Percentiles rank a stretch among this genome's conserved stretches.
phyloP scores from a whole-genome alignment of 2,329 filamentous ascomycete species.

The Fusarium decemcellulare region DNA sequence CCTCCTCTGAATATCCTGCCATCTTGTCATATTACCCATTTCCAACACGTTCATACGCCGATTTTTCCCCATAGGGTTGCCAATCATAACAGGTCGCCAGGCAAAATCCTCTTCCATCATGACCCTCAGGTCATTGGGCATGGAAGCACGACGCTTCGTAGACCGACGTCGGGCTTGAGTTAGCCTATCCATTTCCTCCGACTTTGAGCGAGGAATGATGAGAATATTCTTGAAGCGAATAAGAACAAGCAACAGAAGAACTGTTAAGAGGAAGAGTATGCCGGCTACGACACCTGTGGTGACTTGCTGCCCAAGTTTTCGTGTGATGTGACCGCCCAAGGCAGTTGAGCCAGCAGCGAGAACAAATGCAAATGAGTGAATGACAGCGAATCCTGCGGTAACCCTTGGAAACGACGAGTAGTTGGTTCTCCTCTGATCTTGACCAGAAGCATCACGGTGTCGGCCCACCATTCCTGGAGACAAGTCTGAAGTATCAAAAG shows the following conservation, averaged over 20 bases:
- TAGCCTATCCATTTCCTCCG: slow-evolving; percentile 67
- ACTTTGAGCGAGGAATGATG: slow-evolving; percentile 76
- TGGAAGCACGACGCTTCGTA: slow-evolving; percentile 60
- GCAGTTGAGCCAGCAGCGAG: slow-evolving; percentile 78
- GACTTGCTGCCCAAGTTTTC: slow-evolving; percentile 75
- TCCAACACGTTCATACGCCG: slow-evolving; percentile 81
- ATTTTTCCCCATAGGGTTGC: slow-evolving; percentile 78
- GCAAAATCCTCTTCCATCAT: slow-evolving; percentile 67
- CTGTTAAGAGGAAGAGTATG: slow-evolving; percentile 75
- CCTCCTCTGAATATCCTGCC: slow-evolving; percentile 78
- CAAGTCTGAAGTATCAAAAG: slow-evolving; percentile 84
- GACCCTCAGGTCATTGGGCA: slow-evolving; percentile 55
- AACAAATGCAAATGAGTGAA: slow-evolving; percentile 79
- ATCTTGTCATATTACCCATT: slow-evolving; percentile 76
- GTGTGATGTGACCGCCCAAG: slow-evolving; percentile 76
- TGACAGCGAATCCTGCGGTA: slow-evolving; percentile 77
- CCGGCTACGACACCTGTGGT: slow-evolving; percentile 78
- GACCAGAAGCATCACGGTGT: slow-evolving; percentile 58
- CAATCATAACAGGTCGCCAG: slow-evolving; percentile 80
- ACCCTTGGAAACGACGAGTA: slow-evolving; percentile 84
- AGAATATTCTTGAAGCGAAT: slow-evolving; percentile 76
- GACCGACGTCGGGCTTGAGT: slow-evolving; percentile 65
- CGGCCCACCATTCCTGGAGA: slow-evolving; percentile 78
- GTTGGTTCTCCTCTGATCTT: slow-evolving; percentile 69
- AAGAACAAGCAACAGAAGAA: slow-evolving; percentile 73